Evolutionary conservation across 2,329 filamentous ascomycete species (phyloP), one percentile per base, ranked within the genome.

Genomic region (Colletotrichum salicis): DNA sequence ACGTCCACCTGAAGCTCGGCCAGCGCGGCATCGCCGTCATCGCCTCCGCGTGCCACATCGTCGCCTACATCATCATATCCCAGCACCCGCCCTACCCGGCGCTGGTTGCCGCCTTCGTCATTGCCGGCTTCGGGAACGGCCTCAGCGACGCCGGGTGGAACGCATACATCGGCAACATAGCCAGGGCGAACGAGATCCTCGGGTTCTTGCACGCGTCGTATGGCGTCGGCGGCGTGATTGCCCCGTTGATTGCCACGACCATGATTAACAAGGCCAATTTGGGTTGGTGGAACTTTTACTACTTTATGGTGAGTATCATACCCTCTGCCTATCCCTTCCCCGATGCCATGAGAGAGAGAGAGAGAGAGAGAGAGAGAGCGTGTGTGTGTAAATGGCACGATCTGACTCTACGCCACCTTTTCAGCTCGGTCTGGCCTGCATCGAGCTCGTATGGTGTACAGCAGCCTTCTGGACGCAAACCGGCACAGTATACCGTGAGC

Each of bases 251-350:
- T 60, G 92, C 92, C 0, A 94, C 93, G 0, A 87, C 87, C 0
- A 88, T 95, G 86, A 89, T 94, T 48, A 90, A 90, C 0, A 89
- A 89, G 76, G 89, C 83, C 0, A 75, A 83, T 6, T 74, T 91
- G 62, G 84, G 84, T 0, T 95, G 93, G 93, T 93, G 91, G 75
- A 84, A 84, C 2, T 95, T 92, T 78, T 95, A 94, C 80, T 94
- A 94, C 77, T 82, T 94, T 55, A 93, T 94, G 91, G 89, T 92
- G 76, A 73, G 86, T 78, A 29, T 5, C 22, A 19, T 5, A 12
- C 22, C 10, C 35, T 6, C 10, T 24, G 4, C 13, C 3, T 24
- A 4, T 15, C 24, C 35, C 31, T 22, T 4, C 4, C 13, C 7
- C 5, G 22, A n/a, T 2, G 15, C 11, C 15, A 31, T 1, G 22